Percentiles rank a stretch among this genome's conserved stretches.
These are phyloP conservation scores for Strigomonas galati DNA, from an alignment of 208 protist genomes.

Conservation along the genomic window DNA sequence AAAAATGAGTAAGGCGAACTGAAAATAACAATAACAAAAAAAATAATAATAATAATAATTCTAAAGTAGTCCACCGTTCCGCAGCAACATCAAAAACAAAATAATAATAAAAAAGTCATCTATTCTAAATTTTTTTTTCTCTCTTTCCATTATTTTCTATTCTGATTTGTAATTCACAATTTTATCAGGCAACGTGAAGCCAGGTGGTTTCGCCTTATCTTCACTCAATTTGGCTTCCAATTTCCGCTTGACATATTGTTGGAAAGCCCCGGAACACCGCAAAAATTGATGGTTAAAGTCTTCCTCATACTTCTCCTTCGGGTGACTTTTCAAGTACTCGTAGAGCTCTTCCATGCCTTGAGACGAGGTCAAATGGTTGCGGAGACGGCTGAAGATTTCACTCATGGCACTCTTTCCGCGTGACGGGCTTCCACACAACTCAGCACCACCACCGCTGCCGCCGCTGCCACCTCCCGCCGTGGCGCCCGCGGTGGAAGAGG, in stretches of 20 bases:
- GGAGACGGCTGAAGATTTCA: constrained; percentile 68
- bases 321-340: constrained; percentile 35
- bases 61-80: constrained; percentile 5
- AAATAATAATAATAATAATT: constrained; percentile 8
- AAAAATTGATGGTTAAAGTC: constrained; percentile 76
- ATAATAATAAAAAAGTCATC: too few species aligned
- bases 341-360: constrained; percentile 82
- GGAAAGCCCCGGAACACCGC: constrained; percentile 81
- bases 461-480: background rate
- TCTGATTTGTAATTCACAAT: constrained; percentile 30
- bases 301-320: constrained; percentile 35
- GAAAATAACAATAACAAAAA: background rate
- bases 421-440: background rate
- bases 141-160: background rate
- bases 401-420: constrained; percentile 32
- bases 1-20: background rate
- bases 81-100: constrained; percentile 4
- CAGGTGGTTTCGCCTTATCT: constrained; percentile 28
- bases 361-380: constrained; percentile 72
- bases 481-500: background rate
- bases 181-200: constrained; percentile 45
- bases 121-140: constrained; percentile 1
- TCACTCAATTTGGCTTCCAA: constrained; percentile 62
- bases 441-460: background rate
- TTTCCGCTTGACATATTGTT: constrained; percentile 82